A percentile compares a stretch with the other conserved stretches of the same genome.
phyloP scores from a whole-genome alignment of 2,329 filamentous ascomycete species.

The Didymella keratinophila region DNA sequence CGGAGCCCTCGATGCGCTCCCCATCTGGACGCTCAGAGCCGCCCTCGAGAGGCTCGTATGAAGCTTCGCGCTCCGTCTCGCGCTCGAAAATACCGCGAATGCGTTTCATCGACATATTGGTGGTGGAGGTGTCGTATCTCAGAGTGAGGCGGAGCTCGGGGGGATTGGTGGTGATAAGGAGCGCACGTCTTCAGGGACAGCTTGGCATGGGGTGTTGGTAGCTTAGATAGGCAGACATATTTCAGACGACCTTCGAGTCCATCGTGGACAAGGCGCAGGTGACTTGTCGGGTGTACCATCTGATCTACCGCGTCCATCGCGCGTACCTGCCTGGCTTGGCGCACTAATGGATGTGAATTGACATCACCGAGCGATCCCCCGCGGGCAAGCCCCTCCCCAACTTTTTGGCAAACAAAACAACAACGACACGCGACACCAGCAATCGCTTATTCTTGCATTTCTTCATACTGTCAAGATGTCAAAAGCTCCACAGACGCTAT shows the following conservation, averaged over 20 bases:
- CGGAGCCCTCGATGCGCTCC: constrained; percentile 40
- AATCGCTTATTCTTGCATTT: neutral
- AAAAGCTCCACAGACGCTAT: constrained; percentile 41
- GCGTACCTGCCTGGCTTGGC: constrained; percentile 19
- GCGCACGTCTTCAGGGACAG: constrained; percentile 16
- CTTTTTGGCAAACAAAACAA: neutral
- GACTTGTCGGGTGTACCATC: constrained; percentile 17
- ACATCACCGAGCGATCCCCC: constrained; percentile 21
- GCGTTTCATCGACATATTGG: constrained; percentile 45
- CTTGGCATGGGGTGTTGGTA: neutral
- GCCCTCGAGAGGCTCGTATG: constrained; percentile 52
- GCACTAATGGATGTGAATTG: constrained; percentile 11
- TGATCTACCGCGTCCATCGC: constrained; percentile 9
- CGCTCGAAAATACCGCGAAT: constrained; percentile 43
- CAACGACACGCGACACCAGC: neutral
- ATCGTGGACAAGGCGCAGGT: constrained; percentile 30
- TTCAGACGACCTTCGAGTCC: constrained; percentile 21
- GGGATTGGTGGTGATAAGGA: constrained; percentile 20
- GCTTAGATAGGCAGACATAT: constrained; percentile 32
- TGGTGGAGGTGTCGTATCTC: neutral
- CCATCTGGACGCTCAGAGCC: constrained; percentile 47
- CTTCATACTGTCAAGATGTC: constrained; percentile 6
- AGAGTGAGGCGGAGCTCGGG: constrained; percentile 21
- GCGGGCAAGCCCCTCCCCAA: constrained; percentile 18
- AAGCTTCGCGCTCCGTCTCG: constrained; percentile 30